These are phyloP conservation scores for Viridothelium virens DNA, from an alignment of 495 filamentous ascomycete species.

Conservation along the genomic window DNA sequence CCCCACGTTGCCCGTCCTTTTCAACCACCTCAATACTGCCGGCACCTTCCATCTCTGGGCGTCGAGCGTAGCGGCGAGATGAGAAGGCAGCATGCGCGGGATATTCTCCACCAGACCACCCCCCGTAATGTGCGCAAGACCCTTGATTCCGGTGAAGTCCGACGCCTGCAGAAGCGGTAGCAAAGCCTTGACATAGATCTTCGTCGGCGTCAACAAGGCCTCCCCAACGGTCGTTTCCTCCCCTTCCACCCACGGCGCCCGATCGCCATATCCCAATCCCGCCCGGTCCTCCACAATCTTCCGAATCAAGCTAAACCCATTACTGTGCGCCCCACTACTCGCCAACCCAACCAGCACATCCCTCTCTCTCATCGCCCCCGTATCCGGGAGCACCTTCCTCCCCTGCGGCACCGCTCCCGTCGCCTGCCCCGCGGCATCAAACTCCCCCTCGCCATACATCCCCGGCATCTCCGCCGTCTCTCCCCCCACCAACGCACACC, in stretches of 20 bases:
- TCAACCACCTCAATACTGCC: constrained; percentile 76
- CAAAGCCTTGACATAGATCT: constrained; percentile 40
- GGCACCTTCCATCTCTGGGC: constrained; percentile 63
- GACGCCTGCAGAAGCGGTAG: constrained; percentile 43
- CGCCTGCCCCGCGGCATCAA: constrained; percentile 83
- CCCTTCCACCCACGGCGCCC: constrained; percentile 61
- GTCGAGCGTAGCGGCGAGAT: constrained; percentile 70
- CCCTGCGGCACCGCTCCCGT: constrained; percentile 69
- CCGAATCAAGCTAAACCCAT: constrained; percentile 90
- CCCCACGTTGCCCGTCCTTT: constrained; percentile 63
- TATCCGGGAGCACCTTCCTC: constrained; percentile 62
- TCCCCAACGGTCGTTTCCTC: constrained; percentile 49
- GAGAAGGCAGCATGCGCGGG: constrained; percentile 75
- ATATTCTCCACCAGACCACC: constrained; percentile 89
- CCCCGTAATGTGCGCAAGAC: constrained; percentile 92
- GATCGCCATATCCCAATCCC: constrained; percentile 58
- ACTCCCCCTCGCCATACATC: constrained; percentile 73
- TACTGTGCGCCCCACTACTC: constrained; percentile 82
- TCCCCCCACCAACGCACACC: constrained; percentile 85
- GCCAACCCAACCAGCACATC: constrained; percentile 78
- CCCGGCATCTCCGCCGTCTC: constrained; percentile 98
- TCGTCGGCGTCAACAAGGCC: constrained; percentile 55
- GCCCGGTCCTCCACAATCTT: constrained; percentile 63
- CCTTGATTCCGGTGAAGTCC: constrained; percentile 53
- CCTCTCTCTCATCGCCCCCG: constrained; percentile 63